Conservation (phyloP, 352 stramenopile genomes). For the Phytophthora litchii region DNA sequence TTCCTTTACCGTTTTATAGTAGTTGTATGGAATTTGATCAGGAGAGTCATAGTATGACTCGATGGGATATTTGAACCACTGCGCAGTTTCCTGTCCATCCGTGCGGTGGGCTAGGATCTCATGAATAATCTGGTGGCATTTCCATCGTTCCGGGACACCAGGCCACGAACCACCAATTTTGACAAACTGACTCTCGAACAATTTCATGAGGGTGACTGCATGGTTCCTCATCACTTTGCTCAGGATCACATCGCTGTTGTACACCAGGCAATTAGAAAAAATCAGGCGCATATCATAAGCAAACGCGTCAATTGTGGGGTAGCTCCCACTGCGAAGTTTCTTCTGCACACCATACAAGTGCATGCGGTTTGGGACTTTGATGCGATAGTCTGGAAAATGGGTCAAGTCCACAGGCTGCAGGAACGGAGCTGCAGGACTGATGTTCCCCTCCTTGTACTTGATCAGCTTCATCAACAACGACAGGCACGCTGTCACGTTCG, state of each 20-base stretch:
- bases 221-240: constrained; percentile 87
- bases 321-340: constrained; percentile 79
- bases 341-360: constrained; percentile 87
- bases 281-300: constrained; percentile 80
- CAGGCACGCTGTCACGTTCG: constrained; percentile 58
- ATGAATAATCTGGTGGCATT: constrained; percentile 85
- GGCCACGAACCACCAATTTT: constrained; percentile 74
- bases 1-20: constrained; percentile 79
- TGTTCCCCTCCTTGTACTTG: constrained; percentile 84
- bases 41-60: constrained; percentile 85
- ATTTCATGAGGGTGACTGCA: constrained; percentile 83
- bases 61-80: constrained; percentile 90
- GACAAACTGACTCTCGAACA: constrained; percentile 77
- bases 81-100: constrained; percentile 76
- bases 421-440: constrained; percentile 76
- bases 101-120: constrained; percentile 78
- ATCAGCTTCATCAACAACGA: constrained; percentile 82
- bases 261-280: constrained; percentile 90
- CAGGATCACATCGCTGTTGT: constrained; percentile 87
- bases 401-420: constrained; percentile 81
- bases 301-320: constrained; percentile 68
- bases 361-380: constrained; percentile 87
- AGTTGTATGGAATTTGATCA: constrained; percentile 84
- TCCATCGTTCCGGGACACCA: constrained; percentile 76
- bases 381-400: constrained; percentile 85